These are phyloP conservation scores for Candida qinlingensis DNA, from an alignment of 805 yeast species.

Conservation along the genomic window DNA sequence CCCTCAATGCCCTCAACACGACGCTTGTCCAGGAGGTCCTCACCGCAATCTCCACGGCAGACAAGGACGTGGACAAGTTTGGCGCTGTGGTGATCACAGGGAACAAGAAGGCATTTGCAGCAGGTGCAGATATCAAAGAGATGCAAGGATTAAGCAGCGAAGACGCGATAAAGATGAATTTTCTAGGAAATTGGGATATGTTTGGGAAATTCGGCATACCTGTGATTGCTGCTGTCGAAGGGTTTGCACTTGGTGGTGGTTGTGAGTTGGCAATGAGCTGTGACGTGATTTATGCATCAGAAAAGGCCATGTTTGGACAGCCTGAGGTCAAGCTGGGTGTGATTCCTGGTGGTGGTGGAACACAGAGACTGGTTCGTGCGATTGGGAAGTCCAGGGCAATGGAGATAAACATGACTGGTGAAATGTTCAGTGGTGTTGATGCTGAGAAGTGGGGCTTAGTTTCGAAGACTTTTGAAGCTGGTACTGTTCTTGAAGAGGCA, in stretches of 20 bases:
- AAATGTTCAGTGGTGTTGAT: slow-evolving; percentile 36
- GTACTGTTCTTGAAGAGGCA: slow-evolving; percentile 36
- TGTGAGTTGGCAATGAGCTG: slow-evolving; percentile 49
- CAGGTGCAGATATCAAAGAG: slow-evolving; percentile 53
- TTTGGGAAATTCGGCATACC: slow-evolving; percentile 38
- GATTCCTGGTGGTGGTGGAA: slow-evolving; percentile 50
- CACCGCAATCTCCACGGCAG: slow-evolving; percentile 17
- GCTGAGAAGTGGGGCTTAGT: slow-evolving; percentile 46
- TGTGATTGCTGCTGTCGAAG: slow-evolving; percentile 49
- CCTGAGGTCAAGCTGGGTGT: slow-evolving; percentile 51
- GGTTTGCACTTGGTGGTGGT: slow-evolving; percentile 53
- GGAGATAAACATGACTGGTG: slow-evolving; percentile 45
- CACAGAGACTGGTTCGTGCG: slow-evolving; percentile 43
- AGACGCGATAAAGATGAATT: slow-evolving; percentile 30
- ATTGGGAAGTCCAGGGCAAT: slow-evolving; percentile 47
- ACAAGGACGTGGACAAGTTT: slow-evolving; percentile 27
- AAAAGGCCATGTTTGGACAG: slow-evolving; percentile 45
- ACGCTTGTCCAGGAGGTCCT: slow-evolving; percentile 18
- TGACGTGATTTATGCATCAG: slow-evolving; percentile 46
- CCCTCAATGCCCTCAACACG: slow-evolving; percentile 21
- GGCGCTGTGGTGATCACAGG: slow-evolving; percentile 48
- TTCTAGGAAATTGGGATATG: slow-evolving; percentile 36
- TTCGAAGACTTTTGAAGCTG: slow-evolving; percentile 35
- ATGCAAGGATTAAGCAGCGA: slow-evolving; percentile 36
- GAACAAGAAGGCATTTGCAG: slow-evolving; percentile 42